Base-by-base conservation (phyloP, 2,329 filamentous ascomycete species). In the Colletotrichum sp. region DNA sequence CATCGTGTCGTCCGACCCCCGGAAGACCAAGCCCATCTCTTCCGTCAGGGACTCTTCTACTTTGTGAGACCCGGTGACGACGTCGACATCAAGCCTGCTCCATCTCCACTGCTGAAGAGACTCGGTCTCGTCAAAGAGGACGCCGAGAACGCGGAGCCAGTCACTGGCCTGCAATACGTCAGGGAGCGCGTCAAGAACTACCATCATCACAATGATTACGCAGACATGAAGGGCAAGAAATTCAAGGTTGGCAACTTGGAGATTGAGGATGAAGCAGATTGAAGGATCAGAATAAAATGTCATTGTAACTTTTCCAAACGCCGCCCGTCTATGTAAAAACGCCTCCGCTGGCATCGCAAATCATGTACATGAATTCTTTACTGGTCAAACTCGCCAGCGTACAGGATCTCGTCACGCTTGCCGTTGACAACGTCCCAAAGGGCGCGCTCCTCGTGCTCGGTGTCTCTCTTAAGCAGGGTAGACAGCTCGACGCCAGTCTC, bases 351-450 rank as follows among this genome's bases (percentile, higher is more conserved):
- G 39, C 13, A 21, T 24, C 4, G n/a, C 13, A 30, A 30, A n/a
- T 30, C 10, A 65, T 18, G 52, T 49, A 4, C 15, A 32, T 16
- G 15, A 57, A 24, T 5, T 4, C 15, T 8, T 63, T 44, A 75
- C 67, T 76, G 75, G 55, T 75, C 75, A 3, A 84, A 89, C 16
- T 87, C 81, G 3, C 88, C 88, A 2, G 88, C 88, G 55, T 89
- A 87, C 1, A 89, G 82, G 5, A 89, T 70, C n/a, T 88, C 88
- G 0, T 80, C 82, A 0, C 82, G 82, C 34, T 83, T 73, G 6
- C 84, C 87, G 71, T 90, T 90, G 81, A 89, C 86, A 4, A 78
- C 72, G 12, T 87, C 81, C 89, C 89, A 90, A n/a, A 89, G 34
- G 1, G 83, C 79, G 3, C 88, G 84, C 8, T 84, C 82, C 24